Conservation (phyloP, 306 rosid genomes). For the Prunus kanzakura region DNA sequence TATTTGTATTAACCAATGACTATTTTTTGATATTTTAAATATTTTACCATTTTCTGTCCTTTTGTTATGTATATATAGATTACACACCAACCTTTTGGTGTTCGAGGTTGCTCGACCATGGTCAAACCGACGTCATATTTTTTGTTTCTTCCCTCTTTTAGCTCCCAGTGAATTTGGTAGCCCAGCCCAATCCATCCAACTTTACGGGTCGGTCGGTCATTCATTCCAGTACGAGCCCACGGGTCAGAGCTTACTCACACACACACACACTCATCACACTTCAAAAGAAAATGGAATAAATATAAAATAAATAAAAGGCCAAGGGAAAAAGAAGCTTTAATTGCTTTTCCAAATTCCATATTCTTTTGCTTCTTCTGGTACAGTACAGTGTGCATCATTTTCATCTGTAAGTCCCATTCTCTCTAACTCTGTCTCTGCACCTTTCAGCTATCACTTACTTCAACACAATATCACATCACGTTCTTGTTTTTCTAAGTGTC, state of each 20-base stretch:
- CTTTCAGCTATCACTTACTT: neutral
- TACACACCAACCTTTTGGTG: neutral
- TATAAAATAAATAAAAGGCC: neutral
- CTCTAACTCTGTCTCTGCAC: neutral
- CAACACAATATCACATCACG: neutral
- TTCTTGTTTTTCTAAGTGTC: neutral
- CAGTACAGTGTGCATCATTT: neutral
- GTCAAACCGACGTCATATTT: neutral
- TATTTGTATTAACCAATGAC: no score
- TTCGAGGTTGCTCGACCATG: neutral
- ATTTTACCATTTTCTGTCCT: no score
- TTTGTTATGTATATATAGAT: no score
- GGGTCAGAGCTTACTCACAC: neutral
- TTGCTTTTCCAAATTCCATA: constrained; percentile 15
- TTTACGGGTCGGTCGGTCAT: neutral
- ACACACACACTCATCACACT: neutral
- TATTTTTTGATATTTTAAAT: no score
- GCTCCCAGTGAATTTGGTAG: neutral
- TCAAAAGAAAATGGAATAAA: neutral
- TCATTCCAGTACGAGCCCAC: neutral
- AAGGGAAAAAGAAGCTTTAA: neutral
- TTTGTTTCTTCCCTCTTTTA: neutral
- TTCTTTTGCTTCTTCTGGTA: neutral
- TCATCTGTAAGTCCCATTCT: constrained; percentile 28
- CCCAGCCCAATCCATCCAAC: neutral